Evolutionary conservation across 2,329 filamentous ascomycete genomes (phyloP).

Genomic region (Diplodia intermedia): DNA sequence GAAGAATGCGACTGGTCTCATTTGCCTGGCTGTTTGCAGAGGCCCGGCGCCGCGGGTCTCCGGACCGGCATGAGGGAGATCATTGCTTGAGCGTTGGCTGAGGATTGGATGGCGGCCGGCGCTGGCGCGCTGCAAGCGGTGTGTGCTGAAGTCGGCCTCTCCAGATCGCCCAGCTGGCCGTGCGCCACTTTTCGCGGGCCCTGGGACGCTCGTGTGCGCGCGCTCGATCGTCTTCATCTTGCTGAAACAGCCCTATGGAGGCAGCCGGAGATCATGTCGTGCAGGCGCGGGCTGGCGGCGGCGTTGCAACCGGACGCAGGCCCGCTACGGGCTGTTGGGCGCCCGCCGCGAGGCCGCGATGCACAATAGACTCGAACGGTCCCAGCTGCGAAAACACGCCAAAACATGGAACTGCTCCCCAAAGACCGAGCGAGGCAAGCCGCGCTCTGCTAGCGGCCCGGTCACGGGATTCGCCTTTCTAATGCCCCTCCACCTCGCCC

Average conservation of each 20-base stretch:
- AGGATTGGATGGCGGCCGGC: slow-evolving; percentile 12
- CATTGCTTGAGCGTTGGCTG: slow-evolving; percentile 25
- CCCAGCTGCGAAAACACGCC: slow-evolving; percentile 19
- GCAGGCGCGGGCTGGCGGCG: slow-evolving; percentile 29
- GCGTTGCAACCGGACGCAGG: slow-evolving; percentile 26
- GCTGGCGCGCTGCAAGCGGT: slow-evolving; percentile 32
- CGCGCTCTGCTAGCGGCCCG: slow-evolving; percentile 13
- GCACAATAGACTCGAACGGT: slow-evolving; percentile 31
- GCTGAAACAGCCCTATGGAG: slow-evolving; percentile 33
- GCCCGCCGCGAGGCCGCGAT: slow-evolving; percentile 25
- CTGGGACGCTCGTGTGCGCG: slow-evolving; percentile 26
- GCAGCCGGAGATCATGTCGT: slow-evolving; percentile 30
- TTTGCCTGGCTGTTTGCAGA: slow-evolving; percentile 31
- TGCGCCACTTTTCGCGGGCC: slow-evolving; percentile 25
- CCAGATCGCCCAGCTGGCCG: slow-evolving; percentile 30
- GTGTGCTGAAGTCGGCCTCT: slow-evolving; percentile 27
- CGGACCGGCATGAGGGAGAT: slow-evolving; percentile 30
- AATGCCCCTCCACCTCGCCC: slow-evolving; percentile 38
- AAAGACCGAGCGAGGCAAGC: slow-evolving; percentile 30
- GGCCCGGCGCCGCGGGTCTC: slow-evolving; percentile 26
- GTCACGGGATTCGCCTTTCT: slow-evolving; percentile 32
- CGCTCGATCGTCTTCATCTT: slow-evolving; percentile 33
- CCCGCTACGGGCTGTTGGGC: slow-evolving; percentile 24
- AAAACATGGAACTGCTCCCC: slow-evolving; percentile 33
- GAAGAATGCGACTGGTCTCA: slow-evolving; percentile 31